Conservation (phyloP, 164 flowering plant genomes). For the Cinnamomum chago region DNA sequence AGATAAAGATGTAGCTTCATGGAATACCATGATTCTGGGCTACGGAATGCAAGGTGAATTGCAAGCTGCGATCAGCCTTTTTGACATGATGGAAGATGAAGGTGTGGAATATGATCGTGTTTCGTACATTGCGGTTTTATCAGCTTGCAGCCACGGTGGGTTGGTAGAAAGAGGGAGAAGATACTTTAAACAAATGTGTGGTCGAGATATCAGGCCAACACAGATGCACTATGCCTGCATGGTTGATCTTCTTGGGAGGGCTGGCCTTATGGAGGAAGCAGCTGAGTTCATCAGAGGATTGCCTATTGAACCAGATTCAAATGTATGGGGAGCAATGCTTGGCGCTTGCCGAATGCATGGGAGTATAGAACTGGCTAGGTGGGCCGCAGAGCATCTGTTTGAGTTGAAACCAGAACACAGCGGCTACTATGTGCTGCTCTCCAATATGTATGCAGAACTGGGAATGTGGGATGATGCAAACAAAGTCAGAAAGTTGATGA, state of each 20-base stretch:
- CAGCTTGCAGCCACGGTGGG: conserved; percentile 56
- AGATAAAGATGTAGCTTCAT: conserved; percentile 18
- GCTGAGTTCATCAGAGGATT: conserved; percentile 17
- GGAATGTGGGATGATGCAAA: conserved; percentile 32
- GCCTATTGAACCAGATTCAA: conserved; percentile 32
- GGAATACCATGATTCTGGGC: conserved; percentile 24
- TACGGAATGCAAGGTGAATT: conserved; percentile 44
- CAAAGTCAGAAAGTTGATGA: conserved; percentile 37
- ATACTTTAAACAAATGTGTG: conserved; percentile 12
- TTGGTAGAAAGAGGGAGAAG: conserved; percentile 25
- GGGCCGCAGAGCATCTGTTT: conserved; percentile 23
- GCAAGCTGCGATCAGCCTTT: conserved; percentile 31
- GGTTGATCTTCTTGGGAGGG: conserved; percentile 36
- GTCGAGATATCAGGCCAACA: conserved; percentile 12
- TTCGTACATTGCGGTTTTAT: conserved; percentile 43
- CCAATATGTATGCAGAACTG: conserved; percentile 19
- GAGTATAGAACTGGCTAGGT: conserved; percentile 33
- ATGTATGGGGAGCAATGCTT: conserved; percentile 49
- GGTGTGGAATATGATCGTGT: conserved; percentile 15
- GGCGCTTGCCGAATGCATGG: conserved; percentile 43
- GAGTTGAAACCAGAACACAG: conserved; percentile 18
- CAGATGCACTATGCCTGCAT: conserved; percentile 31
- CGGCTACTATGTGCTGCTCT: conserved; percentile 15
- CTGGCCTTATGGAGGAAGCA: conserved; percentile 17
- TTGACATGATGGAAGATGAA: conserved; percentile 24